Percentiles rank a stretch among this genome's conserved stretches.
Evolutionary conservation across 2,329 filamentous ascomycete species (phyloP).

Genomic region (Colletotrichum higginsianum): DNA sequence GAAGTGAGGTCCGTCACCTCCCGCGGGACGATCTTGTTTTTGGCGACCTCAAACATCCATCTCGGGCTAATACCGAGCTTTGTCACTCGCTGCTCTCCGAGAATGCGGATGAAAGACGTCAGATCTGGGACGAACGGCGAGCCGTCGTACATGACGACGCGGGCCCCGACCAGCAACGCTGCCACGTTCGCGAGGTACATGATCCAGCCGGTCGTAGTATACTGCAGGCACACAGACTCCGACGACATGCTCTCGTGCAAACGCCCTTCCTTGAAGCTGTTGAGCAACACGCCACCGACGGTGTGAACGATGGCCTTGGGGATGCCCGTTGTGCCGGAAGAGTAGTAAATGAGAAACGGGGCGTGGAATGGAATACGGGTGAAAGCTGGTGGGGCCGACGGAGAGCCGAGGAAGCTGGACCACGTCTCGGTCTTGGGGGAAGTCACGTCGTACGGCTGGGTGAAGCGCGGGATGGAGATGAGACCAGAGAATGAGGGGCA

Average conservation of each 20-base stretch:
- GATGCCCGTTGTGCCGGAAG: constrained; percentile 84
- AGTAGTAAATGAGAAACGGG: constrained; percentile 84
- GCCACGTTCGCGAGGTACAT: constrained; percentile 81
- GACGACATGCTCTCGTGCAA: constrained; percentile 62
- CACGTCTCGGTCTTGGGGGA: constrained; percentile 60
- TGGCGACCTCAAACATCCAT: constrained; percentile 82
- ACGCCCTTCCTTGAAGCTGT: constrained; percentile 69
- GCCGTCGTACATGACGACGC: constrained; percentile 84
- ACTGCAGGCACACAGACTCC: constrained; percentile 65
- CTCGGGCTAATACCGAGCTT: constrained; percentile 82
- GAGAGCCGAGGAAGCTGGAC: constrained; percentile 59
- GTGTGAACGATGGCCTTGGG: constrained; percentile 91
- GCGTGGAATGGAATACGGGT: constrained; percentile 78
- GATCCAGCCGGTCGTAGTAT: constrained; percentile 85
- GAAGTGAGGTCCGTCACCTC: constrained; percentile 73
- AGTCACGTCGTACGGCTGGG: constrained; percentile 70
- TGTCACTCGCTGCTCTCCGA: constrained; percentile 76
- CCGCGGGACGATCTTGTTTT: constrained; percentile 73
- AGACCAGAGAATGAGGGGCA: constrained; percentile 74
- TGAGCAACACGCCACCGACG: constrained; percentile 74
- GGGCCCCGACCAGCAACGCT: constrained; percentile 71
- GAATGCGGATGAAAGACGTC: constrained; percentile 73
- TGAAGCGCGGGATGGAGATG: constrained; percentile 78
- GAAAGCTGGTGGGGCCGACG: constrained; percentile 62
- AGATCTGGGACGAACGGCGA: constrained; percentile 83